Evolutionary conservation across 805 yeast genomes (phyloP), one percentile per base, ranked within the genome.

Genomic region (Saccharomycopsis amapae): DNA sequence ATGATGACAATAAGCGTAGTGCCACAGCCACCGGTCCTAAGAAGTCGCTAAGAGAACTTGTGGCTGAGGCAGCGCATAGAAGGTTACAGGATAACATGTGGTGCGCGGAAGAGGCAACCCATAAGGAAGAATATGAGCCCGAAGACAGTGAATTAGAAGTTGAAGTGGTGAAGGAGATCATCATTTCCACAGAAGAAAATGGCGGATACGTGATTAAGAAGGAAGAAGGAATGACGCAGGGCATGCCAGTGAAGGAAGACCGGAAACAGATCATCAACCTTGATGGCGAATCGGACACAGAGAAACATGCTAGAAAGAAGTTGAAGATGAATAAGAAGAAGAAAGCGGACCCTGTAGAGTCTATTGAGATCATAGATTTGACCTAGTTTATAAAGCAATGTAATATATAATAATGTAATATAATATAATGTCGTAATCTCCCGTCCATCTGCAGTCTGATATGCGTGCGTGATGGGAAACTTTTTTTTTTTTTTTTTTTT

Each of bases 11-110:
- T 44, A 5, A 42, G 38, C 17, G 39, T 38, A 19, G 44, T 44
- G n/a, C n/a, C n/a, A n/a, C n/a, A n/a, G n/a, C n/a, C n/a, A n/a
- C n/a, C n/a, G n/a, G n/a, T n/a, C n/a, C n/a, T 31, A 38, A 52
- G 10, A 45, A 39, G 32, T 44, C 62, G 17, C 51, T 74, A 41
- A 64, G 78, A 31, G 73, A 68, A 4, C 58, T 75, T 39, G 71
- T 76, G 37, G 56, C 75, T 15, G 71, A 68, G 48, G 93, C 94
- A 1, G 80, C 86, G 0, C 81, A 80, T 49, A 62, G 79, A 46
- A 63, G 93, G 38, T 58, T 67, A 17, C 61, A 63, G n/a, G 85
- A 78, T 57, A 58, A 66, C 3, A 72, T 71, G 48, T 69, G 72
- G 67, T 78, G 83, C 49, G 56, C 12, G 51, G 54, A 44, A 39